Evolutionary conservation across 2,329 filamentous ascomycete species (phyloP), one percentile per base, ranked within the genome.

Genomic region (Xylaria sp.): DNA sequence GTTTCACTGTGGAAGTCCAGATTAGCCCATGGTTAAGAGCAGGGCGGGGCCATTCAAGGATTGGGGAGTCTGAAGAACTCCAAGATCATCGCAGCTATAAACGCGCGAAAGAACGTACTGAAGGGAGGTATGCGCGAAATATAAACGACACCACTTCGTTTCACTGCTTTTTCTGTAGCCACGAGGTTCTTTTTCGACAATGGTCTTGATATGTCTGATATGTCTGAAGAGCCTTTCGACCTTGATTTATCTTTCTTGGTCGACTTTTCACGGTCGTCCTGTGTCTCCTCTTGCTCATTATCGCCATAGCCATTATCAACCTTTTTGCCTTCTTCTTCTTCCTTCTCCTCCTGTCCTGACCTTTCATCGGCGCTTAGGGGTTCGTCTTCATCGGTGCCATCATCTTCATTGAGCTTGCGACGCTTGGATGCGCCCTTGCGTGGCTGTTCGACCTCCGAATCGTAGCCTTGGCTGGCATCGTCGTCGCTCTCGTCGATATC

Each of bases 121-220:
- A 94, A 97, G 0, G 93, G 93, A 3, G 93, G 93, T 71, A 96
- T 88, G 68, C 93, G 90, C 4, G 92, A 95, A 70, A 97, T 85
- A 81, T 96, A 97, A 69, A 96, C 85, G 13, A 97, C 92, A 71
- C 93, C 93, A 0, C 92, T 93, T 78, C 90, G 91, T 74, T 88
- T 89, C 68, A 91, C 85, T 25, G 90, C 89, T 42, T 86, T 86
- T 70, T 90, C 87, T 12, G 89, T 87, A 5, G 85, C 84, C 47
- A 91, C 86, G 58, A 92, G 86, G 77, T 92, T 91, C 81, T 92
- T 90, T 78, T 91, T 89, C 50, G 86, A 84, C 68, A 92, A 80
- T 48, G 86, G 83, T 72, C 84, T 86, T 61, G 86, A 83, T 64
- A 86, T 77, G 70, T 84, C 84, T 16, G 85, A 83, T 2, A 88